Evolutionary conservation across 2,329 filamentous ascomycete genomes (phyloP).

Genomic region (Claviceps arundinis): DNA sequence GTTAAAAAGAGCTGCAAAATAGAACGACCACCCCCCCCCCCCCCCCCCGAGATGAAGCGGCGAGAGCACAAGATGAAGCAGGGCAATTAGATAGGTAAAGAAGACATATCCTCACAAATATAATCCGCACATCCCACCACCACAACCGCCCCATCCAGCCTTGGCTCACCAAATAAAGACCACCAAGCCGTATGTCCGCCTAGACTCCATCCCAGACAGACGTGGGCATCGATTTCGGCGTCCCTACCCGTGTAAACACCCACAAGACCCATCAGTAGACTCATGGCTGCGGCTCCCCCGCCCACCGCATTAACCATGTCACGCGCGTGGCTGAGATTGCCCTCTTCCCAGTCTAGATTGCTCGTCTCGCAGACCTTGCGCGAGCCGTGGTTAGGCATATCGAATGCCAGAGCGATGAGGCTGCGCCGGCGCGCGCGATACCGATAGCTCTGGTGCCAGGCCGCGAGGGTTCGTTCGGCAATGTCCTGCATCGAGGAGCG

Average conservation of each 20-base stretch:
- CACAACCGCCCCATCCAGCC: constrained; percentile 64
- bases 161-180: constrained; percentile 60
- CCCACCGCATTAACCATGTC: constrained; percentile 80
- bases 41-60: no score
- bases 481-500: constrained; percentile 65
- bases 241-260: constrained; percentile 49
- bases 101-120: constrained; percentile 36
- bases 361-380: constrained; percentile 51
- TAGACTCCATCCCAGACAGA: constrained; percentile 71
- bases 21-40: no score
- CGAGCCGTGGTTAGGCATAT: constrained; percentile 84
- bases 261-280: constrained; percentile 62
- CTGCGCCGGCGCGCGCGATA: constrained; percentile 26
- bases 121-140: constrained; percentile 89
- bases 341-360: constrained; percentile 68
- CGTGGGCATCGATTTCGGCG: constrained; percentile 48
- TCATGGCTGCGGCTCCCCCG: constrained; percentile 62
- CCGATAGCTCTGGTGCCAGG: constrained; percentile 43
- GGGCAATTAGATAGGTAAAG: not conserved
- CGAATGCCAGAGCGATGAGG: constrained; percentile 72
- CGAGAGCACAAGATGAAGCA: not conserved
- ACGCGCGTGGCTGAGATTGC: constrained; percentile 70
- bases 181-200: constrained; percentile 87
- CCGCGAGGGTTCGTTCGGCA: constrained; percentile 53
- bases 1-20: no score